phyloP scores from a whole-genome alignment of 2,329 filamentous ascomycete genomes.

The Simplicillium aogashimaense region DNA sequence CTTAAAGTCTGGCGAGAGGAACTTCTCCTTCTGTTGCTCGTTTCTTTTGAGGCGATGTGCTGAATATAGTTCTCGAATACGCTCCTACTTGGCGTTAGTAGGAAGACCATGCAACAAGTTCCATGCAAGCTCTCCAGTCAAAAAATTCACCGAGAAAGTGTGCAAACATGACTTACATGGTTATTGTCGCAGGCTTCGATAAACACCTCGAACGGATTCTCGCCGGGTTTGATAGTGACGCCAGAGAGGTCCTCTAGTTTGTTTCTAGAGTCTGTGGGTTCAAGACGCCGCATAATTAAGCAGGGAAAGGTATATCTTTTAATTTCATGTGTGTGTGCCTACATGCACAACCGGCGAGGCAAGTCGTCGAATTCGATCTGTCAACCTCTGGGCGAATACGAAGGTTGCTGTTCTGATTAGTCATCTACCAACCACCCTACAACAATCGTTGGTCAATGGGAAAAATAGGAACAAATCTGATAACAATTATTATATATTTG shows the following conservation, averaged over 20 bases:
- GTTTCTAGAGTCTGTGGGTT: constrained; percentile 32
- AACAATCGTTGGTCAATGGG: no score
- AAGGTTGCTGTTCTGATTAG: no score
- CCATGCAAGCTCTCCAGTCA: no score
- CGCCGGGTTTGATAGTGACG: constrained; percentile 35
- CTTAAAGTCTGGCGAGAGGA: constrained; percentile 57
- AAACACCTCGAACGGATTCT: constrained; percentile 69
- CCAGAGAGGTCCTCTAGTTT: constrained; percentile 47
- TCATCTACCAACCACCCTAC: no score
- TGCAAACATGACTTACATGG: constrained; percentile 38
- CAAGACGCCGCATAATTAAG: constrained; percentile 13
- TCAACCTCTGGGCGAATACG: no score
- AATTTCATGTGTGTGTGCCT: no score
- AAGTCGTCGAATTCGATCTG: no score
- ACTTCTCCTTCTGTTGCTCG: constrained; percentile 61
- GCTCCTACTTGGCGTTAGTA: constrained; percentile 28
- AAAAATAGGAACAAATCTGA: no score
- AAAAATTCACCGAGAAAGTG: neutral
- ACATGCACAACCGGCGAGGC: no score
- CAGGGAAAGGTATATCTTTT: no score
- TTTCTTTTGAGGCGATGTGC: constrained; percentile 69
- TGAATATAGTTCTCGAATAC: constrained; percentile 64
- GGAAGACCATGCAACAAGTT: constrained; percentile 2
- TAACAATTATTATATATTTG: no score
- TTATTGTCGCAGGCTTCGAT: constrained; percentile 58